Base-by-base conservation (phyloP, 1,139 yeast genomes). In the Magnusiomyces fungicola region DNA sequence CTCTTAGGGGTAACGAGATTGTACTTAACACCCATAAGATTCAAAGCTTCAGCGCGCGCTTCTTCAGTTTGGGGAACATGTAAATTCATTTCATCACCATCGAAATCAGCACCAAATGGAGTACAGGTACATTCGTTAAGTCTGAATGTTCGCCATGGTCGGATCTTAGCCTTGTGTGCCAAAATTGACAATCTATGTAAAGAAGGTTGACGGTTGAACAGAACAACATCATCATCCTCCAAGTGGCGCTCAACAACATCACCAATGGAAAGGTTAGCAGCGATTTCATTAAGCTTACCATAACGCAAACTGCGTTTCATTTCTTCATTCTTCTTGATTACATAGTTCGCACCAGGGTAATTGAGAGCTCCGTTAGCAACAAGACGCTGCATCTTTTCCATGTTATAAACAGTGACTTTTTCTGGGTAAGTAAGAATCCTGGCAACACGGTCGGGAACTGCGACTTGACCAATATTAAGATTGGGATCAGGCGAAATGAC, bases 31-130 rank as follows among this genome's bases (percentile, higher is more conserved):
- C 98, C 98, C 99, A 94, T 94, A 61, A 94, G 75, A 61, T 87
- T 87, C 67, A 92, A 88, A 18, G 98, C 98, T 69, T 94, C 98
- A 0, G 98, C 95, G 58, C 98, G 75, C 1, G 98, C 98, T 68
- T 94, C 99, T 68, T 94, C 98, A 0, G 98, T 92, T 69, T 94
- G 99, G 1, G 98, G 98, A 42, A 94, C 98, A 64, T 94, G 99
- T 64, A 94, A 74, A 67, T 94, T 94, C 99, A 94, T 94, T 69
- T 94, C 99, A 69, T 94, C 99, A 68, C 99, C 99, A 69, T 94
- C 99, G 64, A 94, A 94, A 78, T 94, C 99, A 40, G 99, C 99
- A 68, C 94, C 94, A 70, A 92, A 94, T 1, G 98, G 98, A 0
- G 98, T 92, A 73, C 99, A 94, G 16, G 92, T 98, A 83, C 99